Percentiles rank a stretch among this genome's conserved stretches.
These are phyloP conservation scores for Tricholomella constricta DNA, from an alignment of 768 basidiomycete genomes.

Conservation along the genomic window DNA sequence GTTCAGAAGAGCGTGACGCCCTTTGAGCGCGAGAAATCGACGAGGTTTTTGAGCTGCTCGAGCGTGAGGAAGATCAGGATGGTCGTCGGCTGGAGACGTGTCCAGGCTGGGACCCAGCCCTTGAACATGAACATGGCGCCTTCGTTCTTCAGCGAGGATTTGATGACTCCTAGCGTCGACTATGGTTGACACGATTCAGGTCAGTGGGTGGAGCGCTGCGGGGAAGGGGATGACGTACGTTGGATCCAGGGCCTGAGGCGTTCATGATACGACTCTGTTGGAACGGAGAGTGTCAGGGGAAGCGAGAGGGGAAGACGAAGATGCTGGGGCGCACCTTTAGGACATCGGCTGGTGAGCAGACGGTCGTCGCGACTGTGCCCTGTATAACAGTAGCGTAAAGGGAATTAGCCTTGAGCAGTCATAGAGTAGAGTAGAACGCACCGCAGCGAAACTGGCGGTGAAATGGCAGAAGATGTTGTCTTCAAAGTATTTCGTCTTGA, in stretches of 20 bases:
- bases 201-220: background rate
- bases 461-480: slow-evolving; percentile 88
- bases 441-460: slow-evolving; percentile 84
- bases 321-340: slow-evolving; percentile 62
- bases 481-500: slow-evolving; percentile 69
- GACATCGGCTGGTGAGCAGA: slow-evolving; percentile 89
- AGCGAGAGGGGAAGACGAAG: background rate
- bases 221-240: slow-evolving; percentile 42
- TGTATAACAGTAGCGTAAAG: slow-evolving; percentile 22
- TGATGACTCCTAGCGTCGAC: slow-evolving; percentile 75
- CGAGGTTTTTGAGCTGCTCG: slow-evolving; percentile 75
- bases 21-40: slow-evolving; percentile 57
- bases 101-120: slow-evolving; percentile 89
- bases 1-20: slow-evolving; percentile 35
- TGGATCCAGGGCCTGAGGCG: slow-evolving; percentile 79
- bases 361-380: slow-evolving; percentile 88
- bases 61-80: slow-evolving; percentile 86
- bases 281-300: background rate
- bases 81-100: slow-evolving; percentile 82
- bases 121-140: slow-evolving; percentile 92
- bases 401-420: background rate
- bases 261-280: slow-evolving; percentile 83
- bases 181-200: slow-evolving; percentile 23
- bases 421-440: slow-evolving; percentile 34
- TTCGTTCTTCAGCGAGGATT: slow-evolving; percentile 66